Evolutionary conservation across 2,329 filamentous ascomycete species (phyloP), one percentile per base, ranked within the genome.

Genomic region (Fonsecaea pedrosoi): DNA sequence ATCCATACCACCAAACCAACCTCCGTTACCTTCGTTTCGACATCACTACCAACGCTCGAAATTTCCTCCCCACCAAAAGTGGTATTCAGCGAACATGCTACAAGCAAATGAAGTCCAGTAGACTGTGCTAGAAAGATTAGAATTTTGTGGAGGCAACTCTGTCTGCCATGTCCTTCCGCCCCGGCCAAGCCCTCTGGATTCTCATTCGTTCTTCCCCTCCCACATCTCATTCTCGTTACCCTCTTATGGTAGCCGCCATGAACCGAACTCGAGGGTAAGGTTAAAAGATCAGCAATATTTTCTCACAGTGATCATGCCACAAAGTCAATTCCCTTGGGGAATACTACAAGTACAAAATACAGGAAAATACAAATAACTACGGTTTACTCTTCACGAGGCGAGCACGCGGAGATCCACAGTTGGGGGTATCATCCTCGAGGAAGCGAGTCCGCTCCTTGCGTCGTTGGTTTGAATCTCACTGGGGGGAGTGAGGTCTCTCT

Each of bases 91-190:
- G 25, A 21, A 15, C 15, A 45, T 10, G 54, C 72, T 32, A 15
- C 15, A 45, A 13, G 54, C 72, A 34, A 83, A 85, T 1, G 83
- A 83, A 0, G 87, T 89, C 8, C 84, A 80, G 69, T 90, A 90
- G 0, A 89, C 87, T 0, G 87, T 89, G 1, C 85, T 88, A 4
- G 87, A 89, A 89, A 1, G 87, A 89, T 40, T 57, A 59, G 50
- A 53, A 60, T 12, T 34, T 56, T 37, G 55, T 63, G 25, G 63
- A 61, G n/a, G 40, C 40, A 13, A 37, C 55, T 55, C 35, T 5
- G 42, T 15, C 59, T 53, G 42, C 40, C 3, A n/a, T 64, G 25
- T n/a, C 50, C 34, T 37, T 9, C 8, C 73, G 62, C 3, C 65
- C 65, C 60, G 53, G 25, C 45, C n/a, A 2, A 50, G 42, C 32